Conservation (phyloP, 2,329 filamentous ascomycete species). For the Xylaria sp. region DNA sequence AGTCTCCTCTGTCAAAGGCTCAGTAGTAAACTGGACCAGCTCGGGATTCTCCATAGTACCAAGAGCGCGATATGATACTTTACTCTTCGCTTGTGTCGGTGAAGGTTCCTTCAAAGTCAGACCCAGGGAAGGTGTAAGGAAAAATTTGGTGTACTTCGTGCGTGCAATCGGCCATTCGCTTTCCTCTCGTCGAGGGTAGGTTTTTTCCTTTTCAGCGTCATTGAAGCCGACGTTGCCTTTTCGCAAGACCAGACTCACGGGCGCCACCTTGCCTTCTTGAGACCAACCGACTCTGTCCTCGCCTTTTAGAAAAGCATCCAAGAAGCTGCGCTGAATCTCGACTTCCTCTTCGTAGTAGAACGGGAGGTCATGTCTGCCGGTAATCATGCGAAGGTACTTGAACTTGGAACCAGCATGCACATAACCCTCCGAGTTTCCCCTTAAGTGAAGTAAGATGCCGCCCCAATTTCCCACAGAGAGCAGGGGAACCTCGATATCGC, state of each 20-base stretch:
- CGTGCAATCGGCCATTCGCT: slow-evolving; percentile 74
- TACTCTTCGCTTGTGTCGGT: not conserved
- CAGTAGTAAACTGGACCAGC: slow-evolving; percentile 66
- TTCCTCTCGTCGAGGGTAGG: slow-evolving; percentile 66
- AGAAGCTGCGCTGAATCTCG: slow-evolving; percentile 73
- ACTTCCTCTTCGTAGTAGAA: slow-evolving; percentile 79
- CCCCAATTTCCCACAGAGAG: slow-evolving; percentile 78
- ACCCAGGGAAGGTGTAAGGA: slow-evolving; percentile 64
- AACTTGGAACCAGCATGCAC: slow-evolving; percentile 70
- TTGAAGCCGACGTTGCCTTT: slow-evolving; percentile 76
- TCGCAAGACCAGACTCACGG: slow-evolving; percentile 70
- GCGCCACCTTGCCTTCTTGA: slow-evolving; percentile 64
- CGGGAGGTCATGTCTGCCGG: slow-evolving; percentile 75
- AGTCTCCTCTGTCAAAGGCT: slow-evolving; percentile 69
- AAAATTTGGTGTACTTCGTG: slow-evolving; percentile 72
- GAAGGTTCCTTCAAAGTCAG: slow-evolving; percentile 23
- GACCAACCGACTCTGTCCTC: slow-evolving; percentile 71
- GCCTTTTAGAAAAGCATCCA: slow-evolving; percentile 77
- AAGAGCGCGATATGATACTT: slow-evolving; percentile 68
- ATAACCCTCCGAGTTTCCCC: slow-evolving; percentile 76
- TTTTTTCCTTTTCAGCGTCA: slow-evolving; percentile 68
- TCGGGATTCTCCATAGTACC: slow-evolving; percentile 66
- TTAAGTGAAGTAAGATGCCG: slow-evolving; percentile 74
- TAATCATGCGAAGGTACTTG: slow-evolving; percentile 77
- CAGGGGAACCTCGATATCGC: slow-evolving; percentile 74